Evolutionary conservation across 2,329 filamentous ascomycete species (phyloP).

Genomic region (Fusarium buxicola): DNA sequence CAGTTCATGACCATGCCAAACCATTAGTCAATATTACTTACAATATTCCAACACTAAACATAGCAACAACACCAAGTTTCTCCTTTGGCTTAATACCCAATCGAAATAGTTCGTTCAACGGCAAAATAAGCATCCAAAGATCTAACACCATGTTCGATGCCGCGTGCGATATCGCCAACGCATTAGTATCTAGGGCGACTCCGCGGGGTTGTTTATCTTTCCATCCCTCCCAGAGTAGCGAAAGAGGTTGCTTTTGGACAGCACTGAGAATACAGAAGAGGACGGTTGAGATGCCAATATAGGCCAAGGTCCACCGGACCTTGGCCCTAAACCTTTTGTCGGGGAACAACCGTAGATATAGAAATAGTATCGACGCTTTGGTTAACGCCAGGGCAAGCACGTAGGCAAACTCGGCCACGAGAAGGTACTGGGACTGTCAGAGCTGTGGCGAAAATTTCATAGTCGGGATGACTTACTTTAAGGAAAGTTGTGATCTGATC

Average conservation of each 20-base stretch:
- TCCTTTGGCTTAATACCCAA: conserved; percentile 2
- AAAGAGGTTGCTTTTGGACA: background rate
- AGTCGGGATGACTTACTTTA: background rate
- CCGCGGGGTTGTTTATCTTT: background rate
- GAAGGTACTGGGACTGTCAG: background rate
- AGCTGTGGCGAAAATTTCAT: fast-evolving
- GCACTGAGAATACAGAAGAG: background rate
- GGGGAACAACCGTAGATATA: conserved; percentile 19
- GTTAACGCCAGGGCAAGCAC: background rate
- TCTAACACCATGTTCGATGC: conserved; percentile 12
- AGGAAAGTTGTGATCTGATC: background rate
- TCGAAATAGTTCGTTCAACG: background rate
- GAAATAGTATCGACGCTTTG: conserved; percentile 4
- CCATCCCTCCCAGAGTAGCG: conserved; percentile 8
- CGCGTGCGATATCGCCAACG: background rate
- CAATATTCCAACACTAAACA: conserved; percentile 13
- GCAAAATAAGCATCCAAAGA: conserved; percentile 17
- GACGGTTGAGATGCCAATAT: fast-evolving
- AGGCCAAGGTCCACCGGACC: background rate
- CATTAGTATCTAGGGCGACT: background rate
- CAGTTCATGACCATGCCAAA: fast-evolving
- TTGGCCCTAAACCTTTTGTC: background rate
- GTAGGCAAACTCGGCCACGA: background rate
- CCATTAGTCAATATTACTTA: background rate
- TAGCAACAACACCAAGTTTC: conserved; percentile 12